Percentiles rank a stretch among this genome's conserved stretches.
These are phyloP conservation scores for Niebla homalea DNA, from an alignment of 495 filamentous ascomycete species.

Conservation along the genomic window DNA sequence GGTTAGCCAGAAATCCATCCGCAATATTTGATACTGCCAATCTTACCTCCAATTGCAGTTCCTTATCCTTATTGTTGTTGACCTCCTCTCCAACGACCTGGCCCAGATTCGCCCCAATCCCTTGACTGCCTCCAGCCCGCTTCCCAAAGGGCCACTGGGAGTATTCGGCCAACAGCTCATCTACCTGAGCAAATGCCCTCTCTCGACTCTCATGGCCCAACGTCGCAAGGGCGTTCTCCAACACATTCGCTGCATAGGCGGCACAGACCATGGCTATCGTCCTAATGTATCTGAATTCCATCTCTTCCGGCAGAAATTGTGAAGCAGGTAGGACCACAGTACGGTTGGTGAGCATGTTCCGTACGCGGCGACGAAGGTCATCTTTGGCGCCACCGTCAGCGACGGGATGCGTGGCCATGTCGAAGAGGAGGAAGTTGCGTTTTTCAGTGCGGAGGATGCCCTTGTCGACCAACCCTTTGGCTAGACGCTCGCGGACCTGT, in stretches of 20 bases:
- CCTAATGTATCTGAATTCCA: slow-evolving; percentile 82
- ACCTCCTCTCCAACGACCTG: slow-evolving; percentile 80
- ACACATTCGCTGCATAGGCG: slow-evolving; percentile 92
- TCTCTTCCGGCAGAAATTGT: slow-evolving; percentile 82
- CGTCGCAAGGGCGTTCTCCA: slow-evolving; percentile 90
- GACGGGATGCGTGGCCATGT: slow-evolving; percentile 99
- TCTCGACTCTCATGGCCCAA: slow-evolving; percentile 90
- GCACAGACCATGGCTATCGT: slow-evolving; percentile 95
- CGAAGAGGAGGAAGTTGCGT: slow-evolving; percentile 96
- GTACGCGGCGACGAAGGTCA: slow-evolving; percentile 82
- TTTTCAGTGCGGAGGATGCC: slow-evolving; percentile 97
- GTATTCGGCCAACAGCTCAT: slow-evolving; percentile 89
- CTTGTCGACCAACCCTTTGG: slow-evolving; percentile 97
- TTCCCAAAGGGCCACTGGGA: slow-evolving; percentile 92
- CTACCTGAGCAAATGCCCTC: slow-evolving; percentile 88
- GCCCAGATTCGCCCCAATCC: slow-evolving; percentile 88
- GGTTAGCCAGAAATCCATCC: neutral
- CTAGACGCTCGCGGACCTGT: slow-evolving; percentile 92
- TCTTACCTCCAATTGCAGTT: slow-evolving; percentile 83
- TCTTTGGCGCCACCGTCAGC: slow-evolving; percentile 95
- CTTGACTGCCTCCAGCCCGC: slow-evolving; percentile 56
- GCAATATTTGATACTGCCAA: neutral
- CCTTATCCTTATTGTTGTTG: slow-evolving; percentile 71
- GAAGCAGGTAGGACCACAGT: slow-evolving; percentile 77
- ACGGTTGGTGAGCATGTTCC: slow-evolving; percentile 82